Base-by-base conservation (phyloP, 371 early-diverging fungal species). In the Mucor circinelloides region DNA sequence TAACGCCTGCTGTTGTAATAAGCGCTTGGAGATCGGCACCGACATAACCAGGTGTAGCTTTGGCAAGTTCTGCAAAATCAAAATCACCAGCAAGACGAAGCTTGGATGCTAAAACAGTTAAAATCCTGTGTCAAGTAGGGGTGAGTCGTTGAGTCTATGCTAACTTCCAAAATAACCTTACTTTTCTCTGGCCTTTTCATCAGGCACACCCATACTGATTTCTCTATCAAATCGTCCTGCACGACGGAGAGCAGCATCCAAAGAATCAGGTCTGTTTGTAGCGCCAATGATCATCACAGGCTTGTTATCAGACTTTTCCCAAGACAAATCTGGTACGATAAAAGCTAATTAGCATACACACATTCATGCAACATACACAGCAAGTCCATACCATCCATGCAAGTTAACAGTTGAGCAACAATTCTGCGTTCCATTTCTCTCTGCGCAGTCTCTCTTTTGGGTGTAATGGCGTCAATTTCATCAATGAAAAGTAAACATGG, bases 381-480 rank as follows among this genome's bases (percentile, higher is more conserved):
- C 36, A 10, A 61, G 2, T 58, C 36, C 12, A 60, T 82, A 91
- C 91, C 95, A 82, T 99, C 99, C 91, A 99, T 93, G 80, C 98
- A 99, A 3, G 99, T 99, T 63, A 99, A 79, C 38, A 99, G 83
- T 81, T 99, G 99, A 21, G 97, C 97, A 12, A 99, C 99, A 71
- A 99, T 99, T 64, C 99, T 85, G 44, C 97, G 90, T 80, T 99
- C 99, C 94, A 99, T 99, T 75, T 99, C 99, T 66, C 98, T 85
- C 72, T 97, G 96, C 4, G 98, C 98, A 6, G 97, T 99, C 70
- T 99, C 99, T 72, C 99, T 90, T 79, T 99, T 99, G 7, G 98
- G 99, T n/a, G 99, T 98, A 60, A 99, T 98, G 4, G 99, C 97
- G 77, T 99, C 99, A 59, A 99, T 99, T 79, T 99, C 99, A 77